Percentiles rank a stretch among this genome's conserved stretches.
Evolutionary conservation across 345 rosid genomes (phyloP).

Genomic region (Hibiscus syriacus): DNA sequence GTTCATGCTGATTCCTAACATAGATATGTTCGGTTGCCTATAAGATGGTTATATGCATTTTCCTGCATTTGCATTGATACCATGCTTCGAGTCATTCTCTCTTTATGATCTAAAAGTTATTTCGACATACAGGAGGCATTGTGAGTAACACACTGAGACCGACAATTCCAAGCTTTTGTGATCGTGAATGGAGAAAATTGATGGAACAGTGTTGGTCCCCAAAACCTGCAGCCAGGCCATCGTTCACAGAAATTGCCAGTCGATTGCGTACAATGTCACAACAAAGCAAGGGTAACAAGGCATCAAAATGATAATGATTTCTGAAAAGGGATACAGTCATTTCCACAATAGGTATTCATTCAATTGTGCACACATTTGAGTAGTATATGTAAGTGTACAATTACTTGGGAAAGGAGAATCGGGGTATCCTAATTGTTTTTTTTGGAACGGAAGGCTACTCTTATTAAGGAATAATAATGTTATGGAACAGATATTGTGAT

Average conservation of each 20-base stretch:
- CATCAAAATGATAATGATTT: constrained; percentile 31
- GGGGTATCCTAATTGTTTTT: constrained; percentile 30
- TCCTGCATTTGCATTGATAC: background rate
- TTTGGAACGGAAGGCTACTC: constrained; percentile 26
- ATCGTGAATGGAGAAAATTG: constrained; percentile 57
- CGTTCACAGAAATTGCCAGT: constrained; percentile 65
- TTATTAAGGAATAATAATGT: background rate
- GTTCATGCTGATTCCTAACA: background rate
- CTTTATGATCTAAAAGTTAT: background rate
- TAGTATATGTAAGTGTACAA: background rate
- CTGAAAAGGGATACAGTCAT: background rate
- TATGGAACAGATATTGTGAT: background rate
- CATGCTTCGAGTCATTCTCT: background rate
- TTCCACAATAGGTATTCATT: constrained; percentile 11
- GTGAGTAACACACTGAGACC: constrained; percentile 77
- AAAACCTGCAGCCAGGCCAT: constrained; percentile 57
- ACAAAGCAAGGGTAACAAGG: constrained; percentile 39
- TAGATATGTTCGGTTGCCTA: background rate
- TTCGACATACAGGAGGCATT: constrained; percentile 51
- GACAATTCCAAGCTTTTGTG: constrained; percentile 56
- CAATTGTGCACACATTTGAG: constrained; percentile 2
- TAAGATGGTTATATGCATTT: background rate
- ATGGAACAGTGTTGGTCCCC: constrained; percentile 91
- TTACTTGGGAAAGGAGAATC: background rate
- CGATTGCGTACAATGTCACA: constrained; percentile 58